Evolutionary conservation across 129 eudicot species (phyloP).

Genomic region (Lactuca saligna): DNA sequence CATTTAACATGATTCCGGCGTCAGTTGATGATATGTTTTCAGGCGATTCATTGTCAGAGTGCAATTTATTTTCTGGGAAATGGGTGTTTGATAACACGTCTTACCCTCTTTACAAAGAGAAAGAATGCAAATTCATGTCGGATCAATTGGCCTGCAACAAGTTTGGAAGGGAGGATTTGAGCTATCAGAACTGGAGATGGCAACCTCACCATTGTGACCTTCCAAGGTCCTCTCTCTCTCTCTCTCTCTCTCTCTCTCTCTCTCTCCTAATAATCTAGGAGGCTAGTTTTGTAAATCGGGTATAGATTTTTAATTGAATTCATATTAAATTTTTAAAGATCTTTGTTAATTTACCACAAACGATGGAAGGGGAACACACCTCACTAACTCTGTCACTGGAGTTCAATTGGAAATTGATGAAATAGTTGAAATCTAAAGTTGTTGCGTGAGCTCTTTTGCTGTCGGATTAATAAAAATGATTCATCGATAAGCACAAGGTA

Average conservation of each 20-base stretch:
- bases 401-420: no score
- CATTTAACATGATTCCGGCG: constrained; percentile 22
- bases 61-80: constrained; percentile 61
- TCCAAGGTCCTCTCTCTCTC: constrained; percentile 47
- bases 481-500: no score
- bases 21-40: constrained; percentile 8
- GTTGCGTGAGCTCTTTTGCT: no score
- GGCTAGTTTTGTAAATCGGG: no score
- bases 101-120: constrained; percentile 61
- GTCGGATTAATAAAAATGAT: no score
- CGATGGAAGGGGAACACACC: no score
- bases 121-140: constrained; percentile 61
- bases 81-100: constrained; percentile 70
- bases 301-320: no score
- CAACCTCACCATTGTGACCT: constrained; percentile 69
- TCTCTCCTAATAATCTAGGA: not conserved
- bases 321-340: no score
- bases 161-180: constrained; percentile 54
- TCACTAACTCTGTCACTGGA: no score
- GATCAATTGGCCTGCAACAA: constrained; percentile 67
- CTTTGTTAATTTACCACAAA: no score
- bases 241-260: constrained; percentile 18
- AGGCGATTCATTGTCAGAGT: constrained; percentile 17
- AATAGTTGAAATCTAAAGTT: no score
- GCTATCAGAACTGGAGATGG: constrained; percentile 73